phyloP scores from a whole-genome alignment of 1,284 basidiomycete genomes.

The Jaminaea rosea region DNA sequence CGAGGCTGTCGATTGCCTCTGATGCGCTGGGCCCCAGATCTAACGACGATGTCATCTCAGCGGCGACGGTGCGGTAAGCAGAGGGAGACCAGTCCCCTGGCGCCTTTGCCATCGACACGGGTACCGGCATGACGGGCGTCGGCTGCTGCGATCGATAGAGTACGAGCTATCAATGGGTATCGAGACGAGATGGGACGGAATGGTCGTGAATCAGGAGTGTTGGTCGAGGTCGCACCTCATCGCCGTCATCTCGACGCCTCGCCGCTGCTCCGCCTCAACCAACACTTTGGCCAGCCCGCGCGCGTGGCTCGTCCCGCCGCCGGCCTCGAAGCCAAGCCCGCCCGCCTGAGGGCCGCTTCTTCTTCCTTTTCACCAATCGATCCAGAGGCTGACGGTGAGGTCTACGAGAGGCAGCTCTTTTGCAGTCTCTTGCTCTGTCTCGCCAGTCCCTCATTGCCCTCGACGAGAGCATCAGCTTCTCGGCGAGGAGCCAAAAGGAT shows the following conservation, averaged over 20 bases:
- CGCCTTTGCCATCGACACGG: constrained; percentile 15
- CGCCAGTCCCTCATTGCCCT: constrained; percentile 1
- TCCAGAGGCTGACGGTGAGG: background rate
- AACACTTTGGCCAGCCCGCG: too few relatives aligned
- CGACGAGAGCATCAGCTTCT: background rate
- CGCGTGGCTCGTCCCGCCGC: too few relatives aligned
- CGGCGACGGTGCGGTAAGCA: constrained; percentile 43
- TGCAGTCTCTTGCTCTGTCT: background rate
- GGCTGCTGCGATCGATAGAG: too few relatives aligned
- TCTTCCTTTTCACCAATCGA: background rate
- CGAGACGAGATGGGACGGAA: too few relatives aligned
- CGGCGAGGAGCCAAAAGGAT: background rate
- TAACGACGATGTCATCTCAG: constrained; percentile 36
- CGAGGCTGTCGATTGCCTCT: constrained; percentile 77
- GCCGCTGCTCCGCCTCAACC: too few relatives aligned
- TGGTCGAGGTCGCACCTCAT: too few relatives aligned
- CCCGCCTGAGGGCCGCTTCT: too few relatives aligned
- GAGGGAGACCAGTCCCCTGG: constrained; percentile 46
- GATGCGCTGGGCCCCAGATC: constrained; percentile 37
- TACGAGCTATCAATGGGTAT: too few relatives aligned
- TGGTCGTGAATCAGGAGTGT: too few relatives aligned
- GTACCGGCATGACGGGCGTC: background rate
- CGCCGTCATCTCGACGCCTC: too few relatives aligned
- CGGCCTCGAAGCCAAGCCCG: too few relatives aligned
- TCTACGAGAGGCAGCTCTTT: too few relatives aligned